Conservation (phyloP, 2,329 filamentous ascomycete genomes). For the Xylariaceae sp. region DNA sequence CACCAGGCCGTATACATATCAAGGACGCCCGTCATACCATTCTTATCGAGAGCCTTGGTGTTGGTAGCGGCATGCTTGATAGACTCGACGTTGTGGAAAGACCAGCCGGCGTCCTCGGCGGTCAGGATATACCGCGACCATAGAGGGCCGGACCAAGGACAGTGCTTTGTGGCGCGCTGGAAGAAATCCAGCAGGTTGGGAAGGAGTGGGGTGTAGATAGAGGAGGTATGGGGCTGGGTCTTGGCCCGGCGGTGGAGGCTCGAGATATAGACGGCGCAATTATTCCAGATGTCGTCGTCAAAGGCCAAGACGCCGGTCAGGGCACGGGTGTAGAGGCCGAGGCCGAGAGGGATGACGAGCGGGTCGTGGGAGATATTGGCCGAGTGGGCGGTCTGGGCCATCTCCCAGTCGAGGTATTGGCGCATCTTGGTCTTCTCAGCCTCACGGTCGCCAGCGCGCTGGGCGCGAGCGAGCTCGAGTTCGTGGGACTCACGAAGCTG, state of each 20-base stretch:
- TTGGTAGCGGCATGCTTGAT: slow-evolving; percentile 94
- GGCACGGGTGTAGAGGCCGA: slow-evolving; percentile 80
- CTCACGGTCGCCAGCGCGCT: slow-evolving; percentile 61
- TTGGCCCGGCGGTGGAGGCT: slow-evolving; percentile 54
- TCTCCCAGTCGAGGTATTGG: slow-evolving; percentile 88
- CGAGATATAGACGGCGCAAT: slow-evolving; percentile 79
- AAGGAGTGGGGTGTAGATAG: slow-evolving; percentile 47
- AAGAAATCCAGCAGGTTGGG: slow-evolving; percentile 71
- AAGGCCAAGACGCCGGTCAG: slow-evolving; percentile 72
- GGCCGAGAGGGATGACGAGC: slow-evolving; percentile 58
- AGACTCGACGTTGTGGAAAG: slow-evolving; percentile 81
- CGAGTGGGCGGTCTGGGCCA: slow-evolving; percentile 63
- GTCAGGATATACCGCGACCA: slow-evolving; percentile 91
- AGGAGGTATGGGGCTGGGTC: slow-evolving; percentile 45
- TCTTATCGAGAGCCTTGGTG: slow-evolving; percentile 81
- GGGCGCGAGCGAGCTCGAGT: slow-evolving; percentile 66
- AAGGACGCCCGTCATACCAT: slow-evolving; percentile 85
- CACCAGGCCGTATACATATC: slow-evolving; percentile 96
- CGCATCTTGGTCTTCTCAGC: slow-evolving; percentile 59
- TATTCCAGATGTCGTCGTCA: slow-evolving; percentile 80
- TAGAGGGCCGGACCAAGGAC: slow-evolving; percentile 88
- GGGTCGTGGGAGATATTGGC: slow-evolving; percentile 51
- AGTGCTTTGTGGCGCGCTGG: slow-evolving; percentile 84
- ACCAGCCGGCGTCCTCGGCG: slow-evolving; percentile 77
- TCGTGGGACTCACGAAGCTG: slow-evolving; percentile 72